Evolutionary conservation across 495 filamentous ascomycete genomes (phyloP).

Genomic region (Xylaria cubensis): DNA sequence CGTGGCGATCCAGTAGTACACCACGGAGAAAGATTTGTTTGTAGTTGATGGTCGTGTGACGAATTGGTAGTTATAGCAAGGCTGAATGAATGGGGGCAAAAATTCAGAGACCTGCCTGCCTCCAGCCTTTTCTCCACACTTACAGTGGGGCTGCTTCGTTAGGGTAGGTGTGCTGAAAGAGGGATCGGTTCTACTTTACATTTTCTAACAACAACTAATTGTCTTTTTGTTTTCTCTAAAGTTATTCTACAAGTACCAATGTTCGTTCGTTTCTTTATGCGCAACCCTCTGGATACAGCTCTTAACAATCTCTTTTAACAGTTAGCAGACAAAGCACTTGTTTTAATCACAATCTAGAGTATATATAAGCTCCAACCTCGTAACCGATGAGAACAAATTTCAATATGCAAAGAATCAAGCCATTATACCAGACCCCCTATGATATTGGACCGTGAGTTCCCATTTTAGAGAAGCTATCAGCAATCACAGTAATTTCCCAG

Average conservation of each 20-base stretch:
- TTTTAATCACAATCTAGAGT: background rate
- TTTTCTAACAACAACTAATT: no score
- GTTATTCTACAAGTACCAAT: no score
- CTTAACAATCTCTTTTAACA: no score
- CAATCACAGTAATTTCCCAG: background rate
- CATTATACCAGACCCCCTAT: background rate
- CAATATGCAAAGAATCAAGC: background rate
- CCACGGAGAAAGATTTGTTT: background rate
- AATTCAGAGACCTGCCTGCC: background rate
- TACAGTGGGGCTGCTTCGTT: background rate
- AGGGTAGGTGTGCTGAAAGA: constrained; percentile 3
- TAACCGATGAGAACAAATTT: no score
- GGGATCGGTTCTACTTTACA: background rate
- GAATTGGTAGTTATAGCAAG: constrained; percentile 1
- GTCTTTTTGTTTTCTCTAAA: no score
- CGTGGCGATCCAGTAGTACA: background rate
- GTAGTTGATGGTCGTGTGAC: background rate
- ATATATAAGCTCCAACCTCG: background rate
- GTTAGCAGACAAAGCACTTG: background rate
- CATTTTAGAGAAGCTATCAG: background rate
- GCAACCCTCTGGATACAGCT: no score
- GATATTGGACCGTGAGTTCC: background rate
- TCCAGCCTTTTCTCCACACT: constrained; percentile 20
- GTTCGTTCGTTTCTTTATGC: no score
- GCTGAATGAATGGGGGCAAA: constrained; percentile 20